Evolutionary conservation across 2,329 filamentous ascomycete genomes (phyloP).

Genomic region (Stemphylium beticola): DNA sequence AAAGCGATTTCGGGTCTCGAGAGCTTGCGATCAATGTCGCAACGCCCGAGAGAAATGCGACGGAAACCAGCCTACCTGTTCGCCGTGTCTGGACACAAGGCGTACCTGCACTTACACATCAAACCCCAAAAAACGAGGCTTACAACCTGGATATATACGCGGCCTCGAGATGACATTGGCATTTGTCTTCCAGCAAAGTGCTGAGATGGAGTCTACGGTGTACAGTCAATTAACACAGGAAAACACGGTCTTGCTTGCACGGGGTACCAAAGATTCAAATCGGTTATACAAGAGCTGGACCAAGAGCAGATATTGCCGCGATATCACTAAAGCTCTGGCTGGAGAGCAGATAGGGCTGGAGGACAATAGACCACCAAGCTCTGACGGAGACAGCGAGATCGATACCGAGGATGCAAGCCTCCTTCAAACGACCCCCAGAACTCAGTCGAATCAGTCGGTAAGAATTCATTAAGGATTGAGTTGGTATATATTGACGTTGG

Average conservation of each 20-base stretch:
- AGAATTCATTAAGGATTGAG: background rate
- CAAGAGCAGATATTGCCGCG: slow-evolving; percentile 65
- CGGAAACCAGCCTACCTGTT: slow-evolving; percentile 69
- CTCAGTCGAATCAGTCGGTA: slow-evolving; percentile 15
- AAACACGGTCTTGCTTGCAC: slow-evolving; percentile 58
- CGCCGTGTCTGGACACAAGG: slow-evolving; percentile 67
- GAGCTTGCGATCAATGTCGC: slow-evolving; percentile 72
- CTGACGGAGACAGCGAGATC: slow-evolving; percentile 33
- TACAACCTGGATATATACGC: slow-evolving; percentile 63
- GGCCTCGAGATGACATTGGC: slow-evolving; percentile 69
- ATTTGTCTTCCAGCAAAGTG: slow-evolving; percentile 51
- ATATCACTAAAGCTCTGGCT: slow-evolving; percentile 67
- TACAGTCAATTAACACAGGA: slow-evolving; percentile 59
- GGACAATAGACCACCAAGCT: slow-evolving; percentile 20
- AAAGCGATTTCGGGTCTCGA: slow-evolving; percentile 68
- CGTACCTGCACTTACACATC: slow-evolving; percentile 73
- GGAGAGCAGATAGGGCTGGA: slow-evolving; percentile 33
- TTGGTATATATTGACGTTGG: background rate
- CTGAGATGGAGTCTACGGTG: slow-evolving; percentile 64
- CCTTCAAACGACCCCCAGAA: slow-evolving; percentile 7
- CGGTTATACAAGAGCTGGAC: slow-evolving; percentile 67
- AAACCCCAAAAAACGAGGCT: slow-evolving; percentile 75
- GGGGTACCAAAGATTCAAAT: slow-evolving; percentile 59
- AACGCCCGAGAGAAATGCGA: slow-evolving; percentile 74
- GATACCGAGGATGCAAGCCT: slow-evolving; percentile 20